These are phyloP conservation scores for Domatiomyces catenatus DNA, from an alignment of 2,329 filamentous ascomycete genomes.

Conservation along the genomic window DNA sequence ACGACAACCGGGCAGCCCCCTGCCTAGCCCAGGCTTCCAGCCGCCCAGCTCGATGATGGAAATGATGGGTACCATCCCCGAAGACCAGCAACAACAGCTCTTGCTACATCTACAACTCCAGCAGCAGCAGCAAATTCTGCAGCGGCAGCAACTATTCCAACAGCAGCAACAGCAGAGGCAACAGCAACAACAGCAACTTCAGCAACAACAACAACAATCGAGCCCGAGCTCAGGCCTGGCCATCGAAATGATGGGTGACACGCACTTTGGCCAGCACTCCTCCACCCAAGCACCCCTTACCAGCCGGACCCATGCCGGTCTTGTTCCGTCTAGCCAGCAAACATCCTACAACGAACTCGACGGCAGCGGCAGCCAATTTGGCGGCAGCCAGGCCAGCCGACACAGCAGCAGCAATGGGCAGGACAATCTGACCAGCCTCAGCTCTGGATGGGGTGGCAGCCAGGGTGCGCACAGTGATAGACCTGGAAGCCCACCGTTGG, in stretches of 20 bases:
- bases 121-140: neutral
- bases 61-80: neutral
- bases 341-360: conserved; percentile 8
- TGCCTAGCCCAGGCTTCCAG: neutral
- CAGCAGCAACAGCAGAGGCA: neutral
- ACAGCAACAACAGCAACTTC: neutral
- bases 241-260: conserved; percentile 16
- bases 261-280: conserved; percentile 2
- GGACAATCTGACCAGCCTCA: conserved; percentile 8
- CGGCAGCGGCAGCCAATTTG: conserved; percentile 7
- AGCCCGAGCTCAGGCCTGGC: conserved; percentile 9
- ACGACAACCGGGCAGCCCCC: neutral
- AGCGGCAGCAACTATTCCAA: neutral
- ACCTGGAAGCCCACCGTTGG: conserved; percentile 9
- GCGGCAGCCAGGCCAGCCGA: conserved; percentile 7
- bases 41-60: neutral
- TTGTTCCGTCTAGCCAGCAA: neutral
- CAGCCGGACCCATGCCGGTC: conserved; percentile 1
- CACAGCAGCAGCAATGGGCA: conserved; percentile 6
- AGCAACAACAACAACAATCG: neutral
- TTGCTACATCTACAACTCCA: neutral
- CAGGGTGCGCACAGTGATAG: conserved; percentile 1
- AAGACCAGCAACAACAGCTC: neutral
- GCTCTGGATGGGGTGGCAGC: neutral
- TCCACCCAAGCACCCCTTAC: neutral